Conservation (phyloP, 495 filamentous ascomycete species). For the Hypoxylon lenormandii region DNA sequence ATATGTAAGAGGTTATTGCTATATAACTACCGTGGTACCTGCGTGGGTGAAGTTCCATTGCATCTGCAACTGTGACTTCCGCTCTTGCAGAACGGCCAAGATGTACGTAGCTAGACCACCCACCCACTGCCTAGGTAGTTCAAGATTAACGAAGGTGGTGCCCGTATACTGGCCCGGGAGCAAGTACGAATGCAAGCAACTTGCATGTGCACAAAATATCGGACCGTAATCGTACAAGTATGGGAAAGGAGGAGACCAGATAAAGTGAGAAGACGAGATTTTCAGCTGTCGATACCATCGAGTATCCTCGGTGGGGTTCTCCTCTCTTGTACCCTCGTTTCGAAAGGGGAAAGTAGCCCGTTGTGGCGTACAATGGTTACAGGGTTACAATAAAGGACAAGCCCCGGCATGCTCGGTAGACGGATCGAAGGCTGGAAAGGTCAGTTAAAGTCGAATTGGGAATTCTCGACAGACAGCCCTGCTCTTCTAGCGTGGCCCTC, state of each 20-base stretch:
- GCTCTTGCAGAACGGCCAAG: slow-evolving; percentile 32
- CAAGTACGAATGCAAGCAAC: slow-evolving; percentile 33
- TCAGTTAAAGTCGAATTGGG: slow-evolving; percentile 13
- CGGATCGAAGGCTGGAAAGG: slow-evolving; percentile 4
- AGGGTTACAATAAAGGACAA: too few species aligned
- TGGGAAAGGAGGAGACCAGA: slow-evolving; percentile 19
- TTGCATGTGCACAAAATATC: slow-evolving; percentile 39
- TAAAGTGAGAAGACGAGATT: slow-evolving; percentile 26
- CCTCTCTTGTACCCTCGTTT: slow-evolving; percentile 11
- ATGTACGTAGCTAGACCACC: neutral
- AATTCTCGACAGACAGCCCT: slow-evolving; percentile 28
- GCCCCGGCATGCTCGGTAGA: slow-evolving; percentile 28
- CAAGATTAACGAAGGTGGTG: slow-evolving; percentile 29
- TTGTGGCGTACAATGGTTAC: slow-evolving; percentile 21
- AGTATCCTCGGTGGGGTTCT: slow-evolving; percentile 2
- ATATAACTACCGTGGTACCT: slow-evolving; percentile 23
- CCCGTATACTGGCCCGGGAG: slow-evolving; percentile 19
- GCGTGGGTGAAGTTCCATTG: slow-evolving; percentile 45
- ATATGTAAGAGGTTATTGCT: neutral
- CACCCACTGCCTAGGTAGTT: slow-evolving; percentile 6
- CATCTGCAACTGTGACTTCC: slow-evolving; percentile 38
- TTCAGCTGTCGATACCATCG: slow-evolving; percentile 11
- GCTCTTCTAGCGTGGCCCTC: slow-evolving; percentile 29
- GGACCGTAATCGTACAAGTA: slow-evolving; percentile 25
- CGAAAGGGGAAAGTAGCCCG: slow-evolving; percentile 40